A percentile compares a stretch with the other conserved stretches of the same genome.
phyloP scores from a whole-genome alignment of 2,329 filamentous ascomycete species.

The Purpureocillium takamizusanense region DNA sequence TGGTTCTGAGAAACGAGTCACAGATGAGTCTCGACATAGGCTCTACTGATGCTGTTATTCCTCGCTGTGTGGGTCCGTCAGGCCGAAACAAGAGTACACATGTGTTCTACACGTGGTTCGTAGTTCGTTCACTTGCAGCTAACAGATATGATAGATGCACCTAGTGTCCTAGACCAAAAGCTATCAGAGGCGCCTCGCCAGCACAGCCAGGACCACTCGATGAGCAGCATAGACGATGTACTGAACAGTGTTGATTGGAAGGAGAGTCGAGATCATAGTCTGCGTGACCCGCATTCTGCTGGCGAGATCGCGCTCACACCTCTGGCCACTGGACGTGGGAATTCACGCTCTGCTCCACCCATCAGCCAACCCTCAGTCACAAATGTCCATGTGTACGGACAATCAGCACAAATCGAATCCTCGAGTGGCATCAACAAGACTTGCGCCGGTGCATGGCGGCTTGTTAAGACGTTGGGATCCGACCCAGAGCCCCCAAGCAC shows the following conservation, averaged over 20 bases:
- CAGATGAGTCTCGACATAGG: slow-evolving; percentile 3
- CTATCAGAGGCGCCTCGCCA: not conserved
- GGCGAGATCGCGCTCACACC: not conserved
- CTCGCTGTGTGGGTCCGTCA: too few species aligned
- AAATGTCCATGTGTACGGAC: not conserved
- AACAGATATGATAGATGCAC: not conserved
- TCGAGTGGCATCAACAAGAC: not conserved
- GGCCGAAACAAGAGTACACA: too few species aligned
- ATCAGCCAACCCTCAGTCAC: not conserved
- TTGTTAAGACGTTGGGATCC: slow-evolving; percentile 4
- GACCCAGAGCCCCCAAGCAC: not conserved
- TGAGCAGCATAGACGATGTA: not conserved
- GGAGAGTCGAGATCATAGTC: not conserved
- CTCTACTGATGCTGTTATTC: not conserved
- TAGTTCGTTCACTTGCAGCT: too few species aligned
- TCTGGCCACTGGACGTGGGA: not conserved
- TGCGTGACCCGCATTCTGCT: not conserved
- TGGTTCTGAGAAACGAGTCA: slow-evolving; percentile 16
- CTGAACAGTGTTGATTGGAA: not conserved
- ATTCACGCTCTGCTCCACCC: not conserved
- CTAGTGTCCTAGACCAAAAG: not conserved
- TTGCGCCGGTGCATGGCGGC: not conserved
- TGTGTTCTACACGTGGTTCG: too few species aligned
- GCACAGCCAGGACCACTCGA: not conserved
- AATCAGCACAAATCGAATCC: not conserved